Conservation (phyloP, 179 eudicot genomes). For the Corrigiola litoralis region DNA sequence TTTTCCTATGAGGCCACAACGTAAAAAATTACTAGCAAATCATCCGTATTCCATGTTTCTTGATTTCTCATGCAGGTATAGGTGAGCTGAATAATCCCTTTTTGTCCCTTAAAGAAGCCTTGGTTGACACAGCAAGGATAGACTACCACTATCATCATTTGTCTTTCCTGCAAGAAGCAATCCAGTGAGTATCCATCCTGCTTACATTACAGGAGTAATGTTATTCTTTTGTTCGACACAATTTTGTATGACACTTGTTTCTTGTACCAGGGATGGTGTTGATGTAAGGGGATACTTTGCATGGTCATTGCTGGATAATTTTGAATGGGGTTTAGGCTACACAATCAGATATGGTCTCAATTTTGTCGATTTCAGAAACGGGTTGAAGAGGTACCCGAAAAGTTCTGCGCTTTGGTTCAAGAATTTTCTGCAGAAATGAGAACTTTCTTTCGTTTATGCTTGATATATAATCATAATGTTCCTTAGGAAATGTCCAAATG, state of each 20-base stretch:
- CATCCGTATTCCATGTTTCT: not conserved
- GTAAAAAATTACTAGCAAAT: not conserved
- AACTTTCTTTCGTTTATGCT: not conserved
- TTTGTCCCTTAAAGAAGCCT: constrained; percentile 24
- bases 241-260: not conserved
- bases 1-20: not conserved
- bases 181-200: constrained; percentile 23
- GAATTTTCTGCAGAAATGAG: constrained; percentile 24
- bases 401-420: constrained; percentile 36
- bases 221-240: not conserved
- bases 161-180: constrained; percentile 22
- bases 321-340: constrained; percentile 39
- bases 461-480: not conserved
- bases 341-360: constrained; percentile 33
- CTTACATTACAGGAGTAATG: not conserved
- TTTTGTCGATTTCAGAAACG: constrained; percentile 31
- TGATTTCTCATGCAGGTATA: constrained; percentile 17
- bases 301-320: constrained; percentile 40
- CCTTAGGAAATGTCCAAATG: not conserved
- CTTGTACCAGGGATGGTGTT: constrained; percentile 25
- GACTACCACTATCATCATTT: constrained; percentile 26
- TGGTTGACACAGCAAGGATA: constrained; percentile 23
- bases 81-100: constrained; percentile 22
- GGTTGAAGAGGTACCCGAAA: constrained; percentile 32
- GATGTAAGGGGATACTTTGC: constrained; percentile 42